Evolutionary conservation across 257 asterid species (phyloP).

Genomic region (Solanum tacnaense): DNA sequence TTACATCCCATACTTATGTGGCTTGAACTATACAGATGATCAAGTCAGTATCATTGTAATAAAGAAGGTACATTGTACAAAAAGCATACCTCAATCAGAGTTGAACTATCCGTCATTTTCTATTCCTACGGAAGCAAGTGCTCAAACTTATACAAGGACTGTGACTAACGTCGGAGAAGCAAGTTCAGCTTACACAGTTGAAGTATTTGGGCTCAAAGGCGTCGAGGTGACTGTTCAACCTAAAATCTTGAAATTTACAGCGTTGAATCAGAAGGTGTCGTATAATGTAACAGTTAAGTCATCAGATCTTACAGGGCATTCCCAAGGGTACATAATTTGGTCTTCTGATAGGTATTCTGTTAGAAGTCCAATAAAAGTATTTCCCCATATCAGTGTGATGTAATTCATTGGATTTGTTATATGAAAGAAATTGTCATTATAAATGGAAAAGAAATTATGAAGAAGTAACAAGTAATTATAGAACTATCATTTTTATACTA

Average conservation of each 20-base stretch:
- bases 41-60: not conserved
- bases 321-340: not conserved
- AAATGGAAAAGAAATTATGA: too few relatives aligned
- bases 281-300: not conserved
- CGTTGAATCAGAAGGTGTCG: not conserved
- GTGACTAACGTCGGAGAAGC: slow-evolving; percentile 10
- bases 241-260: not conserved
- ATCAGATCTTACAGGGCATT: not conserved
- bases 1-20: too few relatives aligned
- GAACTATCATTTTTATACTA: too few relatives aligned
- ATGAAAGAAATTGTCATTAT: too few relatives aligned
- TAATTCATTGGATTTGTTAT: not conserved
- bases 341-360: not conserved
- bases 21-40: not conserved
- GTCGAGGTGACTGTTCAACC: not conserved
- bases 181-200: not conserved
- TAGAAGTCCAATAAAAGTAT: not conserved
- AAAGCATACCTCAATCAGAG: not conserved
- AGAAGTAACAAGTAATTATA: too few relatives aligned
- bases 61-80: not conserved
- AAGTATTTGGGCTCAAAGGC: not conserved
- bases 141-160: not conserved
- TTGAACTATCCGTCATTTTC: slow-evolving; percentile 15
- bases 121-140: not conserved
- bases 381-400: not conserved